A percentile compares a stretch with the other conserved stretches of the same genome.
phyloP scores from a whole-genome alignment of 148 eudicot genomes.

The Rhododendron williamsianum region DNA sequence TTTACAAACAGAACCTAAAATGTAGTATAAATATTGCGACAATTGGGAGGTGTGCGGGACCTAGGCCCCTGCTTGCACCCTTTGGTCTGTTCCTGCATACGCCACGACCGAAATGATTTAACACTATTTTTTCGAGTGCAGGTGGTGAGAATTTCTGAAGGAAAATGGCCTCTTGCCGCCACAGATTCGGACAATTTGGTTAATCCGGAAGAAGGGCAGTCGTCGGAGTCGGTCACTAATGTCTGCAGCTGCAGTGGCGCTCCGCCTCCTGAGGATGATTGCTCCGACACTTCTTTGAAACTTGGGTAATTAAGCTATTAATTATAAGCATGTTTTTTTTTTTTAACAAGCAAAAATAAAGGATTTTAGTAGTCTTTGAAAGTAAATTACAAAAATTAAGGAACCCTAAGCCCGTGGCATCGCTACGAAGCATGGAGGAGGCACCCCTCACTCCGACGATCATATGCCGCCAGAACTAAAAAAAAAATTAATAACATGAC shows the following conservation, averaged over 20 bases:
- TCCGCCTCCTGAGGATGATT: conserved; percentile 48
- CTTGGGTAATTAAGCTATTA: conserved; percentile 34
- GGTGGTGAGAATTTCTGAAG: conserved; percentile 31
- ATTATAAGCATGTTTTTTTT: neutral
- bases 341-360: neutral
- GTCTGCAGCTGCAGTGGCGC: conserved; percentile 29
- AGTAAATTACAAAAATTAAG: no score
- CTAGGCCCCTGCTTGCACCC: no score
- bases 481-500: no score
- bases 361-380: no score
- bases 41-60: no score
- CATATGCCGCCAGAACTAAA: neutral
- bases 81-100: no score
- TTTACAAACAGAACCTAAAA: no score
- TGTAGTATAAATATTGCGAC: no score
- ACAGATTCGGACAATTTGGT: neutral
- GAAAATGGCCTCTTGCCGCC: conserved; percentile 9
- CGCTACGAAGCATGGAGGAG: no score
- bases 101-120: neutral
- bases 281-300: conserved; percentile 49
- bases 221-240: conserved; percentile 30
- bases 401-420: neutral
- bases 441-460: neutral
- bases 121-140: conserved; percentile 1
- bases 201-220: conserved; percentile 44